A percentile compares a stretch with the other conserved stretches of the same genome.
Evolutionary conservation across 768 basidiomycete species (phyloP).

Genomic region (Sporobolomyces pararoseus): DNA sequence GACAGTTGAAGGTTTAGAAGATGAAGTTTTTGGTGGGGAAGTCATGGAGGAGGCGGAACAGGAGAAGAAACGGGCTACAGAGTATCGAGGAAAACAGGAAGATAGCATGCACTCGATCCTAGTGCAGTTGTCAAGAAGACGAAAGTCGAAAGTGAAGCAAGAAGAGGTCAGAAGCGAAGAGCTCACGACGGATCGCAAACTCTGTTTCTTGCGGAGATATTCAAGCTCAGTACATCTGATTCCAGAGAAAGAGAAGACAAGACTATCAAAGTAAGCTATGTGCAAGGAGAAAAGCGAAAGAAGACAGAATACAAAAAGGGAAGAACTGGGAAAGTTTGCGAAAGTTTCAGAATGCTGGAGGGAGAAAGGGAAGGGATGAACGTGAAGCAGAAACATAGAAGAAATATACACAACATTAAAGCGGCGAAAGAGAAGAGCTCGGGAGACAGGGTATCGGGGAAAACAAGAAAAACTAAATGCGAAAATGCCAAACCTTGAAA

Average conservation of each 20-base stretch:
- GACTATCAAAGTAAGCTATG: no score
- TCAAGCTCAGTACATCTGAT: no score
- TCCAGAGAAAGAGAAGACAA: not conserved
- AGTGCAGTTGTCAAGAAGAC: not conserved
- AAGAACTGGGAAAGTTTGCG: not conserved
- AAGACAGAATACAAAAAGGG: not conserved
- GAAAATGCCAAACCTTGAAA: not conserved
- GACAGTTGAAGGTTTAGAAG: conserved; percentile 45
- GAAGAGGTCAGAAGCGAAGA: not conserved
- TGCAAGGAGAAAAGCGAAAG: not conserved
- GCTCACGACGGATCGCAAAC: no score
- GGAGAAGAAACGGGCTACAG: not conserved
- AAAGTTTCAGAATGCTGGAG: no score
- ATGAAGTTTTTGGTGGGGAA: not conserved
- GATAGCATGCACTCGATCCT: conserved; percentile 12
- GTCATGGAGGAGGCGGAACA: conserved; percentile 1
- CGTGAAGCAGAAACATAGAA: not conserved
- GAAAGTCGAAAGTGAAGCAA: not conserved
- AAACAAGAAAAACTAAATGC: not conserved
- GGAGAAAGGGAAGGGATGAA: not conserved
- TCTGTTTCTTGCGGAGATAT: no score
- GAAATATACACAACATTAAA: no score
- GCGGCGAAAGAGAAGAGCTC: no score
- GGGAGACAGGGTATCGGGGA: not conserved
- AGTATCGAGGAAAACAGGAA: not conserved